Conservation (phyloP, 805 yeast genomes). For the Monosporozyma unispora region DNA sequence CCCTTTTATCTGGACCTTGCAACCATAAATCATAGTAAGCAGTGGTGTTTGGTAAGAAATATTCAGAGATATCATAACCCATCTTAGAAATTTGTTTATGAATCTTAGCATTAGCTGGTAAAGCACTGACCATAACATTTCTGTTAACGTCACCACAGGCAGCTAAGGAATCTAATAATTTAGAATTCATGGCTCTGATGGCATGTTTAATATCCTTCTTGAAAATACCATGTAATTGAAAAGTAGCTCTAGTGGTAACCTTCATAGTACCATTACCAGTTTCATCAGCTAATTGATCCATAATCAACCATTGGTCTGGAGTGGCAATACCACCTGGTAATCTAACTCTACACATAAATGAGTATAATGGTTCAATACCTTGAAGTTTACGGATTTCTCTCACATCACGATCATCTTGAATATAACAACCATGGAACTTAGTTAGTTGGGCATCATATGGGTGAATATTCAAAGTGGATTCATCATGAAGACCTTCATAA, state of each 20-base stretch:
- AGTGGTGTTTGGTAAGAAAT: slow-evolving; percentile 80
- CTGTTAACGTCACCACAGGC: slow-evolving; percentile 99
- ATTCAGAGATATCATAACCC: slow-evolving; percentile 64
- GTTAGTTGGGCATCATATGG: slow-evolving; percentile 91
- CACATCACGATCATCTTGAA: slow-evolving; percentile 97
- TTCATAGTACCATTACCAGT: slow-evolving; percentile 92
- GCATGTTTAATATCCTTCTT: slow-evolving; percentile 84
- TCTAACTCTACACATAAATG: slow-evolving; percentile 95
- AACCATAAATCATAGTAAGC: slow-evolving; percentile 98
- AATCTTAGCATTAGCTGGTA: slow-evolving; percentile 74
- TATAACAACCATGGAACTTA: slow-evolving; percentile 94
- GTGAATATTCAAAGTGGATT: slow-evolving; percentile 80
- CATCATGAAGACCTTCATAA: slow-evolving; percentile 73
- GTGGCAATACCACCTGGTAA: slow-evolving; percentile 88
- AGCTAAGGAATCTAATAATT: slow-evolving; percentile 86
- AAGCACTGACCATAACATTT: slow-evolving; percentile 88
- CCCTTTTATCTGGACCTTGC: slow-evolving; percentile 71
- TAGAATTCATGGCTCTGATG: slow-evolving; percentile 86
- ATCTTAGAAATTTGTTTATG: slow-evolving; percentile 63
- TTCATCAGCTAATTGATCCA: slow-evolving; percentile 71
- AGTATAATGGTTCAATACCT: slow-evolving; percentile 90
- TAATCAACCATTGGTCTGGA: slow-evolving; percentile 79
- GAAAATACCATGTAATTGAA: slow-evolving; percentile 90
- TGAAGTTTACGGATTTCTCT: slow-evolving; percentile 87
- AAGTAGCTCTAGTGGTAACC: slow-evolving; percentile 93